A percentile compares a stretch with the other conserved stretches of the same genome.
Conservation (phyloP, 345 rosid species). For the Boechera divaricarpa region DNA sequence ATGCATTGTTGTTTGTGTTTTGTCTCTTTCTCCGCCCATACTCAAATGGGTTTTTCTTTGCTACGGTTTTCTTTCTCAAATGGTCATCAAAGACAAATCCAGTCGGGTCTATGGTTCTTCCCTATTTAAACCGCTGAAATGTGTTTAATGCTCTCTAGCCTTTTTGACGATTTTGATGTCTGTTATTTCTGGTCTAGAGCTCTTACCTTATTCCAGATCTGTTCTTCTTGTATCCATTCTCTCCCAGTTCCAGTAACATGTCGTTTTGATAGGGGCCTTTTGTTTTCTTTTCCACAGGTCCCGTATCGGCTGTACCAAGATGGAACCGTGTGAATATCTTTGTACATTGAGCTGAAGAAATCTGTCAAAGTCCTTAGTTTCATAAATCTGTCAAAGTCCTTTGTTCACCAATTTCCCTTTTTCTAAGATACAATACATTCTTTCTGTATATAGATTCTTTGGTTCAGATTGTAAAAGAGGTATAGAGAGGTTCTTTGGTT, state of each 20-base stretch:
- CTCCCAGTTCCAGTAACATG: conserved; percentile 46
- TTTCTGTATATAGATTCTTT: conserved; percentile 40
- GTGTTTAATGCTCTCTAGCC: conserved; percentile 16
- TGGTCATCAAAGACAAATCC: conserved; percentile 26
- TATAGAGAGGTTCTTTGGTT: conserved; percentile 18
- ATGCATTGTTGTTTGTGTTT: conserved; percentile 11
- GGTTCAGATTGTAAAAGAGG: conserved; percentile 27
- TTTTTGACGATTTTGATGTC: conserved; percentile 26
- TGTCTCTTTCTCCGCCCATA: conserved; percentile 3
- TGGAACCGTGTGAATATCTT: conserved; percentile 62
- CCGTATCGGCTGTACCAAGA: conserved; percentile 62
- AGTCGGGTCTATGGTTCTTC: neutral
- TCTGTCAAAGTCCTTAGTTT: conserved; percentile 48
- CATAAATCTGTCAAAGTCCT: conserved; percentile 50
- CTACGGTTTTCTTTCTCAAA: conserved; percentile 8
- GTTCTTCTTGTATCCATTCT: conserved; percentile 30
- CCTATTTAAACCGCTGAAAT: neutral
- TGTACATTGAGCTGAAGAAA: conserved; percentile 60
- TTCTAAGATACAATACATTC: conserved; percentile 25
- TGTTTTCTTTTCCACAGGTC: conserved; percentile 68
- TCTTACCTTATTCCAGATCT: conserved; percentile 18
- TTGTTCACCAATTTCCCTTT: conserved; percentile 38
- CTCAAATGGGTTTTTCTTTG: conserved; percentile 16
- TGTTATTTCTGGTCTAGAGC: conserved; percentile 9
- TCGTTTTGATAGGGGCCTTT: conserved; percentile 73